Conservation (phyloP, 1,284 basidiomycete genomes). For the Ustanciosporium gigantosporum region DNA sequence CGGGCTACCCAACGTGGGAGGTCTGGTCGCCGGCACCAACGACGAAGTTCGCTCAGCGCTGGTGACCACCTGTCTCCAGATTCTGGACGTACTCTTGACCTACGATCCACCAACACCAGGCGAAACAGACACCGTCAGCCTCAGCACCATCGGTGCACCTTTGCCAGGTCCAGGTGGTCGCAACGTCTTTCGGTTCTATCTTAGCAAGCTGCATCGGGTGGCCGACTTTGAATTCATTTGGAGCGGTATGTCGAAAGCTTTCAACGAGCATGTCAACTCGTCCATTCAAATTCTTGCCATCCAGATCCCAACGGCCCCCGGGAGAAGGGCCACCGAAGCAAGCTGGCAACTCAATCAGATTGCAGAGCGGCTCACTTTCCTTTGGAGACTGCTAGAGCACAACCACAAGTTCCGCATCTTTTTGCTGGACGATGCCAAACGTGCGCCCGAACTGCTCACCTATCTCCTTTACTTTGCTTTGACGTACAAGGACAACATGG, state of each 20-base stretch:
- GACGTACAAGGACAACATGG: constrained; percentile 62
- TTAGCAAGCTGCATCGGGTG: constrained; percentile 53
- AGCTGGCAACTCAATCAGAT: constrained; percentile 42
- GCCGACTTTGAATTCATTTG: constrained; percentile 52
- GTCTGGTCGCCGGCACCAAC: constrained; percentile 20
- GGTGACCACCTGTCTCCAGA: constrained; percentile 43
- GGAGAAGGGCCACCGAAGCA: constrained; percentile 15
- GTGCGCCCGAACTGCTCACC: constrained; percentile 26
- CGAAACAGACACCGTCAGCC: constrained; percentile 18
- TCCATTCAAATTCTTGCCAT: constrained; percentile 33
- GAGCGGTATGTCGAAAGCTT: constrained; percentile 20
- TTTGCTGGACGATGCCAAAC: constrained; percentile 38
- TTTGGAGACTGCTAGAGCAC: constrained; percentile 47
- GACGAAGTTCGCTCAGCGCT: constrained; percentile 33
- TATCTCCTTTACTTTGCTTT: constrained; percentile 43
- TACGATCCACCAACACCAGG: constrained; percentile 34
- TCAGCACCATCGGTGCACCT: constrained; percentile 24
- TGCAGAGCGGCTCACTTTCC: constrained; percentile 44
- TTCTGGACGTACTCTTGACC: constrained; percentile 47
- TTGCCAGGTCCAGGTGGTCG: constrained; percentile 14
- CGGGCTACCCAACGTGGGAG: constrained; percentile 16
- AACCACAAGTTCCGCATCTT: constrained; percentile 50
- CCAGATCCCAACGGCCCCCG: constrained; percentile 12
- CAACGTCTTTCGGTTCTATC: constrained; percentile 54
- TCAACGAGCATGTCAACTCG: constrained; percentile 31